Conservation (phyloP, 805 yeast genomes). For the Helenozyma rhizophorensis region DNA sequence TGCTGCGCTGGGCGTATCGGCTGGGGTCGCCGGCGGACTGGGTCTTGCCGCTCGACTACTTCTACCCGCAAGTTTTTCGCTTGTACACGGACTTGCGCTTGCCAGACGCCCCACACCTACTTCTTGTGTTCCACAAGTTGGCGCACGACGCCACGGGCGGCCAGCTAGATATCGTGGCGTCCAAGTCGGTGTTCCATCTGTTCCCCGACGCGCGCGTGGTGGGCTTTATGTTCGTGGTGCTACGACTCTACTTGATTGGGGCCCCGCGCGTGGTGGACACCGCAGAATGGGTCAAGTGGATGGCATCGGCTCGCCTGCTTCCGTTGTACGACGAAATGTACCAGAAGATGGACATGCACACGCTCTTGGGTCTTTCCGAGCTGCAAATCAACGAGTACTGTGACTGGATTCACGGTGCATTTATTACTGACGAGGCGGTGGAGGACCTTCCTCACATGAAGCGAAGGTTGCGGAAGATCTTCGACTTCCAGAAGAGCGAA, state of each 20-base stretch:
- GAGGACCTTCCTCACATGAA: constrained; percentile 19
- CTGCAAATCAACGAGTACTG: constrained; percentile 43
- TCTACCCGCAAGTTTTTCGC: constrained; percentile 37
- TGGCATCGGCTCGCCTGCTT: constrained; percentile 4
- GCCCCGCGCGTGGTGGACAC: constrained; percentile 8
- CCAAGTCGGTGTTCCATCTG: constrained; percentile 6
- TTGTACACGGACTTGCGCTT: constrained; percentile 40
- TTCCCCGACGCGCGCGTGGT: constrained; percentile 37
- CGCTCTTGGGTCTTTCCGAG: constrained; percentile 47
- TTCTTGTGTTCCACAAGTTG: constrained; percentile 26
- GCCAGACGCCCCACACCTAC: constrained; percentile 46
- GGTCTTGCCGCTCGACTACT: constrained; percentile 20
- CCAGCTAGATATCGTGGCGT: constrained; percentile 1
- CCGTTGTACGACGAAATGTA: constrained; percentile 7
- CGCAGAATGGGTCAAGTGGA: constrained; percentile 20
- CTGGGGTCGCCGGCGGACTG: constrained; percentile 6
- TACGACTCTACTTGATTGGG: constrained; percentile 25
- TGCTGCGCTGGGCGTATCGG: constrained; percentile 7
- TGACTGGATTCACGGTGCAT: constrained; percentile 42
- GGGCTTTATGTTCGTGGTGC: constrained; percentile 26
- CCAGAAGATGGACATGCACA: constrained; percentile 16
- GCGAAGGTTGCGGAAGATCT: constrained; percentile 29
- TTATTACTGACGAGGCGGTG: constrained; percentile 12
- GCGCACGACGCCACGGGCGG: constrained; percentile 8
- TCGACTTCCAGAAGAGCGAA: no score